Evolutionary conservation across 1,284 basidiomycete species (phyloP).

Genomic region (Malassezia sympodialis): DNA sequence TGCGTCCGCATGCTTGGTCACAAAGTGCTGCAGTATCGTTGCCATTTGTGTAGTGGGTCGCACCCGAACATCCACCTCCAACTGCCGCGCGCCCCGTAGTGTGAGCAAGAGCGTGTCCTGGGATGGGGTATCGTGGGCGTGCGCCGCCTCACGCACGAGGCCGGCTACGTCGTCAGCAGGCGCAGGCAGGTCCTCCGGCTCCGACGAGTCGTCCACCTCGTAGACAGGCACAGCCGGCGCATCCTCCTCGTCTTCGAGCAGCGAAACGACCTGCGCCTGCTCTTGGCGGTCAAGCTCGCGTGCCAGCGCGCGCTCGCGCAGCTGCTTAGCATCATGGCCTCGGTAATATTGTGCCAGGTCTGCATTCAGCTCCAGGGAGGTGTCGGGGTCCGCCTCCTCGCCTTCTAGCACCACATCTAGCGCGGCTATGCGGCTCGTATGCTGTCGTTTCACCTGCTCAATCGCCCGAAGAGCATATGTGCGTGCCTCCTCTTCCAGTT

Average conservation of each 20-base stretch:
- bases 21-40: conserved; percentile 25
- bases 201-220: conserved; percentile 16
- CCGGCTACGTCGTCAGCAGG: not conserved
- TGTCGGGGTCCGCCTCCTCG: not conserved
- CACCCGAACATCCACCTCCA: conserved; percentile 21
- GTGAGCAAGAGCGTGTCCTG: conserved; percentile 19
- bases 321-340: conserved; percentile 22
- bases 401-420: not conserved
- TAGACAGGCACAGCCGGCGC: not conserved
- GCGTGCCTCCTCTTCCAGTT: conserved; percentile 9
- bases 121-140: not conserved
- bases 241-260: not conserved
- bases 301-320: conserved; percentile 25
- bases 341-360: conserved; percentile 27
- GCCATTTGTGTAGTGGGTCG: conserved; percentile 22
- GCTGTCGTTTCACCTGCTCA: not conserved
- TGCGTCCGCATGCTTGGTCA: conserved; percentile 6
- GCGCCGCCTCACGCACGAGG: not conserved
- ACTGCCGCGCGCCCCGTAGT: conserved; percentile 17
- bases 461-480: conserved; percentile 1
- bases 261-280: conserved; percentile 5
- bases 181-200: not conserved
- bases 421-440: not conserved
- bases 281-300: conserved; percentile 16
- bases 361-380: conserved; percentile 24